phyloP scores from a whole-genome alignment of 805 yeast species.

The Sugiyamaella americana region DNA sequence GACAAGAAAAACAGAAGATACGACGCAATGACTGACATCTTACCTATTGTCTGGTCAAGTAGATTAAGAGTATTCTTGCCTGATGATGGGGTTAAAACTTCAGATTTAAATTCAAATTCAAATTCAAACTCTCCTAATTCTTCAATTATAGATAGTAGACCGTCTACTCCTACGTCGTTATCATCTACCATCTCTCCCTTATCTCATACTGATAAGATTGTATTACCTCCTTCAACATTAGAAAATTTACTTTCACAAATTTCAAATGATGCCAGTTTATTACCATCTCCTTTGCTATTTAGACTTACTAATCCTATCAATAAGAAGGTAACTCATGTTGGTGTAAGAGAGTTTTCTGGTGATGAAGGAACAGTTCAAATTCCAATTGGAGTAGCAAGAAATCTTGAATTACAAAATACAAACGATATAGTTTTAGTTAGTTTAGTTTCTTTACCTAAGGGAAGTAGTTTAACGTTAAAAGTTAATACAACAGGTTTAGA shows the following conservation, averaged over 20 bases:
- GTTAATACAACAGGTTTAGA: slow-evolving; percentile 28
- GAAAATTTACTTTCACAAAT: slow-evolving; percentile 24
- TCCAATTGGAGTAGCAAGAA: slow-evolving; percentile 34
- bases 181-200: neutral
- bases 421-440: slow-evolving; percentile 22
- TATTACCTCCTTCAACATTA: slow-evolving; percentile 31
- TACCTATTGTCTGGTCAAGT: neutral
- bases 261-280: slow-evolving; percentile 11
- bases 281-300: slow-evolving; percentile 38
- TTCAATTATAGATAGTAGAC: too few species aligned
- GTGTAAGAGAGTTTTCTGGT: slow-evolving; percentile 46
- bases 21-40: neutral
- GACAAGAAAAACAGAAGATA: too few species aligned
- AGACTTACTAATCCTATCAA: slow-evolving; percentile 23
- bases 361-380: slow-evolving; percentile 34
- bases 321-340: slow-evolving; percentile 32
- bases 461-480: slow-evolving; percentile 39
- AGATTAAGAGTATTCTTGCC: neutral
- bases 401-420: slow-evolving; percentile 25
- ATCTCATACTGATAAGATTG: slow-evolving; percentile 28
- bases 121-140: too few species aligned
- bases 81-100: neutral
- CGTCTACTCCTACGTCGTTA: neutral
- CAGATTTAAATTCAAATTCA: neutral
- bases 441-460: slow-evolving; percentile 39